Percentiles rank a stretch among this genome's conserved stretches.
Conservation (phyloP, 345 rosid species). For the Arabidopsis thaliana region DNA sequence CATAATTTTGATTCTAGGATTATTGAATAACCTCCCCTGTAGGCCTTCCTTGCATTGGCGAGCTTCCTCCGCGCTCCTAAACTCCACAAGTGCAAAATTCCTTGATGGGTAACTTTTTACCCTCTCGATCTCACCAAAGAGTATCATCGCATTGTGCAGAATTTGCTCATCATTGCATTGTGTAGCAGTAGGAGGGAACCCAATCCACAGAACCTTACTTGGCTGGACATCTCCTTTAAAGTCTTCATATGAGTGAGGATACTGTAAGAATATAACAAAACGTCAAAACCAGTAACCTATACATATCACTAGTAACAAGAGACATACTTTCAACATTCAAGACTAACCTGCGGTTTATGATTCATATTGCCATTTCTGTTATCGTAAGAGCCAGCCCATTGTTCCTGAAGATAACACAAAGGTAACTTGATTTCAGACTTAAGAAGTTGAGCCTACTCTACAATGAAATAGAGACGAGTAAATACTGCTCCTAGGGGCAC, state of each 20-base stretch:
- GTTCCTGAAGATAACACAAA: constrained; percentile 62
- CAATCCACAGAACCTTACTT: constrained; percentile 89
- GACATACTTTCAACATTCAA: constrained; percentile 7
- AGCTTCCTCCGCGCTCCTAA: constrained; percentile 96
- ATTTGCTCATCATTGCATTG: constrained; percentile 64
- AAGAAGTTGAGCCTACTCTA: background rate
- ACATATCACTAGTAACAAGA: constrained; percentile 16
- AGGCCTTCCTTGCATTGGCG: constrained; percentile 92
- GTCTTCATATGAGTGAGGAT: constrained; percentile 58
- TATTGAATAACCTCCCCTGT: constrained; percentile 88
- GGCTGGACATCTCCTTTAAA: constrained; percentile 71
- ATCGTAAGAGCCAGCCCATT: constrained; percentile 59
- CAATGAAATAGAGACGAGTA: background rate
- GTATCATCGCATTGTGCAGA: constrained; percentile 98
- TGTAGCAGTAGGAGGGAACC: constrained; percentile 83
- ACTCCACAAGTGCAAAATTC: constrained; percentile 90
- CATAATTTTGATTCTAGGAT: constrained; percentile 90
- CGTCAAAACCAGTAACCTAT: constrained; percentile 13
- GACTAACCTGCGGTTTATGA: constrained; percentile 63
- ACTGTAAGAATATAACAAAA: constrained; percentile 43
- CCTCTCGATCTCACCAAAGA: constrained; percentile 97
- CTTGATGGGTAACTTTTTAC: constrained; percentile 79
- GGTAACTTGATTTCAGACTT: constrained; percentile 5
- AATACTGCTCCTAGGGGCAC: constrained; percentile 5
- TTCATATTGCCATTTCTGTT: constrained; percentile 56